Conservation (phyloP, 2,329 filamentous ascomycete genomes). For the Immersiporthe knoxdaviesiana region DNA sequence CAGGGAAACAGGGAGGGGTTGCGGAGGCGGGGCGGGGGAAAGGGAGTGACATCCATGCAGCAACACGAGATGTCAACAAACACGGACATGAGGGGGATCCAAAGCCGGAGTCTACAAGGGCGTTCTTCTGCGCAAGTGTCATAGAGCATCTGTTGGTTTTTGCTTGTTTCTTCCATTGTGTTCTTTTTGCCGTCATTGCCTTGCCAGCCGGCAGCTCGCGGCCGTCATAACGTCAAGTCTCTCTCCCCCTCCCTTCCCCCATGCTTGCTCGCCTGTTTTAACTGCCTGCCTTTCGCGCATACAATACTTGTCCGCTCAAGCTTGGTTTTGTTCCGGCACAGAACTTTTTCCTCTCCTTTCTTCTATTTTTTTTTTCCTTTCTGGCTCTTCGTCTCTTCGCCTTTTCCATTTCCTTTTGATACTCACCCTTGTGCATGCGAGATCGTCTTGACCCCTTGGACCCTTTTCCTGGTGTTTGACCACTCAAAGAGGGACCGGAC, state of each 20-base stretch:
- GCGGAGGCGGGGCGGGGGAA: not conserved
- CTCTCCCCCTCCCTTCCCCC: not conserved
- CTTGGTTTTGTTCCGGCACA: not conserved
- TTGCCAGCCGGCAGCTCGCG: not conserved
- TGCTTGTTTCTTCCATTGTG: not conserved
- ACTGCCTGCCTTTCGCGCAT: not conserved
- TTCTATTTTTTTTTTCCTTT: too few relatives aligned
- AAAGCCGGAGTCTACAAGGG: not conserved
- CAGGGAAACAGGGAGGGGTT: too few relatives aligned
- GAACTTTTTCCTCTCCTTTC: too few relatives aligned
- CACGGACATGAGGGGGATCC: not conserved
- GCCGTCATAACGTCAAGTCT: not conserved
- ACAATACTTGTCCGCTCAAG: not conserved
- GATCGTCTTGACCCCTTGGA: not conserved
- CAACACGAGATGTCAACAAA: conserved; percentile 1
- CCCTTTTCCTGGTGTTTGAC: too few relatives aligned
- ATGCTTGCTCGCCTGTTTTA: not conserved
- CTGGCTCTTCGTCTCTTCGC: too few relatives aligned
- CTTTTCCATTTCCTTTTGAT: not conserved
- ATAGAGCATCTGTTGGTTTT: conserved; percentile 5
- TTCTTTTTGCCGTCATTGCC: conserved; percentile 18
- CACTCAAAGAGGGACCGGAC: too few relatives aligned
- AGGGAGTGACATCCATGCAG: not conserved
- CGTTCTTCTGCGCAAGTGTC: not conserved
- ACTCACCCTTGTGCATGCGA: not conserved